Percentiles rank a stretch among this genome's conserved stretches.
These are phyloP conservation scores for Chrysanthemum lavandulifolium DNA, from an alignment of 129 eudicot species.

Conservation along the genomic window DNA sequence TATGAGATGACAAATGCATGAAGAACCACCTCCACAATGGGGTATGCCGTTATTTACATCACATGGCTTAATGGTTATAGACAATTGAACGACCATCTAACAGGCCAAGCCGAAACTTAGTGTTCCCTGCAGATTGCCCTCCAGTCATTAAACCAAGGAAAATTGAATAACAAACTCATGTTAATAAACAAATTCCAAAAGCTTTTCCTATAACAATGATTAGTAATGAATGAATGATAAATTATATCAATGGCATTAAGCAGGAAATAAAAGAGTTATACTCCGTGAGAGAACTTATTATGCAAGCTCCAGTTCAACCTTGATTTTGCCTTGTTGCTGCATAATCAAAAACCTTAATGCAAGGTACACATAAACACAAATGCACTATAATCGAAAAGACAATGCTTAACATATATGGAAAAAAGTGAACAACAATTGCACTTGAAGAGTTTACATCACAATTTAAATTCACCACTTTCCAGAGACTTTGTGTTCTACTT, in stretches of 20 bases:
- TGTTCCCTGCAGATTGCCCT: conserved; percentile 7
- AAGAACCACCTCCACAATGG: conserved; percentile 9
- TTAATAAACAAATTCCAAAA: neutral
- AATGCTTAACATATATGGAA: neutral
- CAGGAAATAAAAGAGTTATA: neutral
- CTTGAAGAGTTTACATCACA: too few relatives aligned
- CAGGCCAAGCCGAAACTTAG: neutral
- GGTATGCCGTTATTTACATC: conserved; percentile 11
- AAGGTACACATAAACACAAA: neutral
- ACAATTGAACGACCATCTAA: neutral
- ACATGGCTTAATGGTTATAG: neutral
- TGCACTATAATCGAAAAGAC: neutral
- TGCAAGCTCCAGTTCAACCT: conserved; percentile 2
- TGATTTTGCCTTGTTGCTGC: neutral
- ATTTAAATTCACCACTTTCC: too few relatives aligned
- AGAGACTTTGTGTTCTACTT: too few relatives aligned
- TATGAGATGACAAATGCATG: neutral
- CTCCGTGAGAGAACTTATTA: neutral
- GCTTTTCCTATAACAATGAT: neutral
- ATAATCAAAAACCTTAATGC: conserved; percentile 7
- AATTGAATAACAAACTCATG: neutral
- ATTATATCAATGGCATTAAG: neutral
- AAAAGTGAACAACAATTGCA: neutral
- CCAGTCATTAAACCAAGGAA: neutral
- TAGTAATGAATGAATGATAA: neutral